phyloP scores from a whole-genome alignment of 2,329 filamentous ascomycete species.

The Penicillium sp. region DNA sequence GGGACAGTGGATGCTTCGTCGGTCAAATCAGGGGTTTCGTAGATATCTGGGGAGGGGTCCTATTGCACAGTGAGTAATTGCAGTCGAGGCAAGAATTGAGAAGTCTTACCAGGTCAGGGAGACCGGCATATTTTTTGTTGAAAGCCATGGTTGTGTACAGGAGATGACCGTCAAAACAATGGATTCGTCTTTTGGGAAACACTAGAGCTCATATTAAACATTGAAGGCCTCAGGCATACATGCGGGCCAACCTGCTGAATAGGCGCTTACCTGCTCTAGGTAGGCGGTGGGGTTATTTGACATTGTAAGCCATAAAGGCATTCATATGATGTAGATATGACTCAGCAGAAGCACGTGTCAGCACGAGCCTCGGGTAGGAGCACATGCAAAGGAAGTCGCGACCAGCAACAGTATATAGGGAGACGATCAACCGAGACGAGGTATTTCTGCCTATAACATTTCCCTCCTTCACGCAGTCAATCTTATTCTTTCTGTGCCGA shows the following conservation, averaged over 20 bases:
- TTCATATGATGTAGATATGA: slow-evolving; percentile 8
- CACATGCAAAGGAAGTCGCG: slow-evolving; percentile 26
- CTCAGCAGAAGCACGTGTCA: slow-evolving; percentile 22
- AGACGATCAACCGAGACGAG: slow-evolving; percentile 6
- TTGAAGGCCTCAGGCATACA: neutral
- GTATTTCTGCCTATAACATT: neutral
- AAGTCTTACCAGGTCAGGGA: slow-evolving; percentile 72
- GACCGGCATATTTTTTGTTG: slow-evolving; percentile 78
- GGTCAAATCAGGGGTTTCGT: slow-evolving; percentile 91
- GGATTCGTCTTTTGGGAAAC: neutral
- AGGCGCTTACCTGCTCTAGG: too few species aligned
- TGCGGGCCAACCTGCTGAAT: neutral
- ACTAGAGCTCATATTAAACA: slow-evolving; percentile 4
- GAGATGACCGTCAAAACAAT: slow-evolving; percentile 17
- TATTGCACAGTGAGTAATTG: slow-evolving; percentile 39
- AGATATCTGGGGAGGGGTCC: slow-evolving; percentile 93
- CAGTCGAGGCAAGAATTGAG: neutral
- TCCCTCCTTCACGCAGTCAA: neutral
- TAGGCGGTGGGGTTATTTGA: too few species aligned
- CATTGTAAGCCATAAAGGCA: too few species aligned
- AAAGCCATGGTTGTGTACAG: slow-evolving; percentile 62
- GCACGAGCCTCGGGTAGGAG: slow-evolving; percentile 24
- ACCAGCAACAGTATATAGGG: slow-evolving; percentile 19
- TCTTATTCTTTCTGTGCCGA: neutral
- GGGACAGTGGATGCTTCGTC: slow-evolving; percentile 86